Evolutionary conservation across 2,329 filamentous ascomycete species (phyloP).

Genomic region (Monosporascus sp.): DNA sequence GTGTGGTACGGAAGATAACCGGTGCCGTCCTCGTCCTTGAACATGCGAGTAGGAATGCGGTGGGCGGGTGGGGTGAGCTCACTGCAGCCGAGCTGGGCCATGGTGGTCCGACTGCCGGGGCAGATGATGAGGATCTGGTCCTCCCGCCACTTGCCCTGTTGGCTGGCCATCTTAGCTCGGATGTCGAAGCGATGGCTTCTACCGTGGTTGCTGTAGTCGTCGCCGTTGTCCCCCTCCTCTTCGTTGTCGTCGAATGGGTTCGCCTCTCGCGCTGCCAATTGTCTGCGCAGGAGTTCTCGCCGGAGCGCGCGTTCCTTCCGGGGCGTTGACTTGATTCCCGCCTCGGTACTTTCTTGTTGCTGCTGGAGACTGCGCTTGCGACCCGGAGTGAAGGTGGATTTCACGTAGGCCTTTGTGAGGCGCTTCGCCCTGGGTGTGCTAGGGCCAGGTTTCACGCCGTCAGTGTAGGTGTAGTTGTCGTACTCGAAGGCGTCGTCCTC

Average conservation of each 20-base stretch:
- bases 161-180: slow-evolving; percentile 43
- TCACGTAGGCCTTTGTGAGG: no score
- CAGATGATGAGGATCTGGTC: slow-evolving; percentile 67
- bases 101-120: slow-evolving; percentile 81
- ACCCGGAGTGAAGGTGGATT: no score
- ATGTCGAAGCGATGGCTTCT: background rate
- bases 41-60: slow-evolving; percentile 91
- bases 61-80: slow-evolving; percentile 88
- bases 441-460: no score
- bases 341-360: no score
- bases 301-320: no score
- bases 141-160: slow-evolving; percentile 57
- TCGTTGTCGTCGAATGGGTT: no score
- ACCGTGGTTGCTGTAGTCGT: background rate
- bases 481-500: background rate
- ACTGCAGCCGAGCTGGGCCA: slow-evolving; percentile 83
- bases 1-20: slow-evolving; percentile 74
- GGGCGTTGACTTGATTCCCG: no score
- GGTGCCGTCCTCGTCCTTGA: slow-evolving; percentile 73
- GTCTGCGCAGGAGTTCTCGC: background rate
- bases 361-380: no score
- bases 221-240: background rate
- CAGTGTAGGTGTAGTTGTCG: no score
- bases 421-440: no score
- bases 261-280: no score